Base-by-base conservation (phyloP, 441 rosid genomes). In the Gossypium lobatum region DNA sequence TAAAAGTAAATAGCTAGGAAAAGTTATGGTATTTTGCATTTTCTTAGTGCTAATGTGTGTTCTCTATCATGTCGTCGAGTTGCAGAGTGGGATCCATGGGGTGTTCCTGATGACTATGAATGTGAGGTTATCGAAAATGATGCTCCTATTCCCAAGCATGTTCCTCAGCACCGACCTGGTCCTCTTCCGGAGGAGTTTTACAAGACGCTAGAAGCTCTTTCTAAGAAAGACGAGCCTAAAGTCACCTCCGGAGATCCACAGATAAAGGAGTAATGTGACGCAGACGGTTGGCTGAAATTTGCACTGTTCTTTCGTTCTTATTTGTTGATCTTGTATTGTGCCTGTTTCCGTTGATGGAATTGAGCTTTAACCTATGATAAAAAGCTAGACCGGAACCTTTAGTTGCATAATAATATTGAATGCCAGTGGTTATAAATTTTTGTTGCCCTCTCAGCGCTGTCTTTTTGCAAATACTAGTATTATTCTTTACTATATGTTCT, bases 81-180 rank as follows among this genome's bases (percentile, higher is more conserved):
- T 72, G 73, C 88, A 91, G 93, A 91, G 83, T 91, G 97, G 96
- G 93, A 90, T 83, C 97, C 97, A 53, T 92, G 97, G 96, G 98
- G 92, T 76, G 92, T 92, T 83, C 92, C 96, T 25, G 96, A 93
- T 50, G 97, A 90, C 82, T 85, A 88, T 54, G 92, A 91, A 77
- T 88, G 92, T 18, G 97, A 93, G 82, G 87, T 91, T 18, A 85
- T 93, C 14, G 98, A 93, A 85, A 86, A 92, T 26, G 91, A 90
- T 76, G 91, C 92, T 37, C 97, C 93, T 1, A 82, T 90, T 80
- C 98, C 98, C 1, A 90, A 90, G 86, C 98, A 90, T 71, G 90
- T 93, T 69, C 97, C 98, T 64, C 82, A 76, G 72, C 98, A 93
- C 77, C 90, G 93, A 73, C 96, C 97, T 16, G 95, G 94, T 71